phyloP scores from a whole-genome alignment of 495 filamentous ascomycete genomes.

The Hypoxylon fuscum region DNA sequence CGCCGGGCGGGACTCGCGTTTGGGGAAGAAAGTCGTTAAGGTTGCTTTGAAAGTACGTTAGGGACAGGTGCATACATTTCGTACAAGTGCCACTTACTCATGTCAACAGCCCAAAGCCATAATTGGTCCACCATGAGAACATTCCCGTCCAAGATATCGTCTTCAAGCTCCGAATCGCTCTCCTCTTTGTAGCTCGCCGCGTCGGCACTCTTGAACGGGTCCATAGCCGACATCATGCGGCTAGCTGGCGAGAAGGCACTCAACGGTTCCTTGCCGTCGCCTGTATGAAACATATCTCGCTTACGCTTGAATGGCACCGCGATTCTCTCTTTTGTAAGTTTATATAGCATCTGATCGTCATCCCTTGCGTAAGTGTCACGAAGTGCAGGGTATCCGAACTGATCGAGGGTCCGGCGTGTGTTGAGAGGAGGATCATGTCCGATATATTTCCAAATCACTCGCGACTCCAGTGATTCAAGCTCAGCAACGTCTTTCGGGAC shows the following conservation, averaged over 20 bases:
- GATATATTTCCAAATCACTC: constrained; percentile 71
- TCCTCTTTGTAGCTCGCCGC: constrained; percentile 30
- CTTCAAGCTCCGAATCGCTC: constrained; percentile 43
- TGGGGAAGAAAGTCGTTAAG: constrained; percentile 67
- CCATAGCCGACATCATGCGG: constrained; percentile 17
- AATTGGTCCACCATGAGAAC: constrained; percentile 76
- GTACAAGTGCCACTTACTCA: constrained; percentile 48
- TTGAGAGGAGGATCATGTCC: constrained; percentile 72
- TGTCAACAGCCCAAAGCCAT: constrained; percentile 73
- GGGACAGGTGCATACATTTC: background rate
- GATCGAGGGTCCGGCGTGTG: constrained; percentile 70
- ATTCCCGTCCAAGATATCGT: constrained; percentile 64
- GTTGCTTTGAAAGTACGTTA: constrained; percentile 46
- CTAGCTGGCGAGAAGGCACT: constrained; percentile 26
- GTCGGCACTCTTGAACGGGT: constrained; percentile 23
- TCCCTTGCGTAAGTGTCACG: constrained; percentile 69
- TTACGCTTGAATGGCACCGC: constrained; percentile 30
- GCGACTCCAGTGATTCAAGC: constrained; percentile 63
- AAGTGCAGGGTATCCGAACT: constrained; percentile 71
- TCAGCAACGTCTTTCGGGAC: constrained; percentile 62
- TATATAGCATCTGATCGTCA: constrained; percentile 77
- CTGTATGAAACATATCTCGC: constrained; percentile 34
- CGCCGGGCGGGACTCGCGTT: constrained; percentile 53
- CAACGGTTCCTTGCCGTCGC: constrained; percentile 15
- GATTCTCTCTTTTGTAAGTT: constrained; percentile 63